These are phyloP conservation scores for Mrakia frigida DNA, from an alignment of 768 basidiomycete genomes.

Conservation along the genomic window DNA sequence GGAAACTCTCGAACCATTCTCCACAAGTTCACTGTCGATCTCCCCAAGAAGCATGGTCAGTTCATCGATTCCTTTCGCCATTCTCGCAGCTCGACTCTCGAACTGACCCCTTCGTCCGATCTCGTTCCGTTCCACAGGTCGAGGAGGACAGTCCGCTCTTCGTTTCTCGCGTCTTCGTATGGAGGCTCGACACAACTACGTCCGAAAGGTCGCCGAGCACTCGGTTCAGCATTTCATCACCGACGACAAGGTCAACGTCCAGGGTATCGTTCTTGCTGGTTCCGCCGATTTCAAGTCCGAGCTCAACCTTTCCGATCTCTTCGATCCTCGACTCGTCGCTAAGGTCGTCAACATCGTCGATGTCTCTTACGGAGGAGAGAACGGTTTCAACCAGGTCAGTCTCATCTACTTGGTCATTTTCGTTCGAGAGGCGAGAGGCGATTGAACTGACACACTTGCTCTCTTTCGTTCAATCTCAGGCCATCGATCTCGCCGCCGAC, in stretches of 20 bases:
- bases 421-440: slow-evolving; percentile 3
- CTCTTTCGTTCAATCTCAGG: slow-evolving; percentile 47
- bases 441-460: background rate
- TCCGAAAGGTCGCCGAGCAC: slow-evolving; percentile 94
- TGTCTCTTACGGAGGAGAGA: slow-evolving; percentile 96
- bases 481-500: slow-evolving; percentile 94
- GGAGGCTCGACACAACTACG: slow-evolving; percentile 99
- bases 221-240: slow-evolving; percentile 98
- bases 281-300: slow-evolving; percentile 99
- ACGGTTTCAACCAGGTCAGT: slow-evolving; percentile 95
- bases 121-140: slow-evolving; percentile 39
- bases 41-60: slow-evolving; percentile 89
- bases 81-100: background rate
- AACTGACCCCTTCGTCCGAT: background rate
- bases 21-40: slow-evolving; percentile 97
- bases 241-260: slow-evolving; percentile 95
- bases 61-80: background rate
- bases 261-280: slow-evolving; percentile 90
- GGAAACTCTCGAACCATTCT: slow-evolving; percentile 96
- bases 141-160: slow-evolving; percentile 98
- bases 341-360: slow-evolving; percentile 98
- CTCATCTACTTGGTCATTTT: too few relatives aligned
- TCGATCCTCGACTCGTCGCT: slow-evolving; percentile 76
- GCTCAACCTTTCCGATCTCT: slow-evolving; percentile 91
- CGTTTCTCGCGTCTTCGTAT: slow-evolving; percentile 99